phyloP scores from a whole-genome alignment of 768 basidiomycete genomes.

The Roridomyces roridus region DNA sequence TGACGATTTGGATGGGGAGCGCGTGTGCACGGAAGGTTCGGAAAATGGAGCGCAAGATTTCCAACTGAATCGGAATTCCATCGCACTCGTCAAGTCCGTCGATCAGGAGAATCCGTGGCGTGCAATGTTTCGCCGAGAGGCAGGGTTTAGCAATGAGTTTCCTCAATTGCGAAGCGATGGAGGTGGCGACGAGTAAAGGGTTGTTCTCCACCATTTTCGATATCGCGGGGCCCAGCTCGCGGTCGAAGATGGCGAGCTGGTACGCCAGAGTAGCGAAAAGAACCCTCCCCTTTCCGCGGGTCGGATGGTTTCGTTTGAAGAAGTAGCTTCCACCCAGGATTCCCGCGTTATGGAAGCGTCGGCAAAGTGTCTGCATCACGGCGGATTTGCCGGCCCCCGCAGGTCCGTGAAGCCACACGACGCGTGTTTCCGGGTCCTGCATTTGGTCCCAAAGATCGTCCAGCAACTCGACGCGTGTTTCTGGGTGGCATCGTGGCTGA shows the following conservation, averaged over 20 bases:
- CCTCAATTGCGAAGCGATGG: neutral
- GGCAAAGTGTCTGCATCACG: too few relatives aligned
- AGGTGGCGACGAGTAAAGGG: neutral
- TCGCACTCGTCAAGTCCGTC: too few relatives aligned
- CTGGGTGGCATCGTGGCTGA: too few relatives aligned
- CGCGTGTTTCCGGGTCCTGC: too few relatives aligned
- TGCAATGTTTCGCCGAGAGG: neutral
- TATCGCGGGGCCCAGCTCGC: neutral
- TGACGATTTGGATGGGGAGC: neutral
- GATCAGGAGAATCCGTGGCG: neutral
- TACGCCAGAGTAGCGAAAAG: conserved; percentile 2
- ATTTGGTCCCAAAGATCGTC: too few relatives aligned
- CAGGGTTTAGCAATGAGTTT: neutral
- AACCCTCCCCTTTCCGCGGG: neutral
- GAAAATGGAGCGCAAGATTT: neutral
- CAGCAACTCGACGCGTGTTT: too few relatives aligned
- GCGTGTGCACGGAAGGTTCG: neutral
- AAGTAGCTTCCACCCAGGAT: too few relatives aligned
- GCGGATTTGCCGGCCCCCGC: too few relatives aligned
- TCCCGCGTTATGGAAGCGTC: too few relatives aligned
- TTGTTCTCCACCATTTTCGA: neutral
- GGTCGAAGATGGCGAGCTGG: neutral
- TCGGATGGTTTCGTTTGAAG: neutral
- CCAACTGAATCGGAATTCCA: neutral
- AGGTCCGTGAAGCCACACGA: too few relatives aligned